Conservation (phyloP, 2,329 filamentous ascomycete species). For the Chrysoporthe austroafricana region DNA sequence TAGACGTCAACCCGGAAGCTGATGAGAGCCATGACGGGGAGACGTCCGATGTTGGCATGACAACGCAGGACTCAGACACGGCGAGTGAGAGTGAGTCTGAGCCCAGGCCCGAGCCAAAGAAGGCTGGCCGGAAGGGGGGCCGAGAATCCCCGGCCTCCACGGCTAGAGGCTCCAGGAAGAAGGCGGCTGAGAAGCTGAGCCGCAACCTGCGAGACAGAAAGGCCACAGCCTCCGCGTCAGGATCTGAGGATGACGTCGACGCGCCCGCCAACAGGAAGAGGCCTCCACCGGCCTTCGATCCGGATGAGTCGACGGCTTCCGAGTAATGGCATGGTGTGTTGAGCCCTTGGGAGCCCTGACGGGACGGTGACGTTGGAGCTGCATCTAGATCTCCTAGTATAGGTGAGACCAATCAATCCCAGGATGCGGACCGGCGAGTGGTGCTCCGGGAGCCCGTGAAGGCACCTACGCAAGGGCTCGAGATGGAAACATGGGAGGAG, state of each 20-base stretch:
- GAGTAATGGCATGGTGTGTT: conserved; percentile 7
- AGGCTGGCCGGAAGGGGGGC: conserved; percentile 15
- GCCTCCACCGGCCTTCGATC: conserved; percentile 12
- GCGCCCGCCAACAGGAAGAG: conserved; percentile 11
- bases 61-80: conserved; percentile 23
- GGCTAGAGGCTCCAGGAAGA: not conserved
- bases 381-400: too few species aligned
- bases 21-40: conserved; percentile 14
- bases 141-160: conserved; percentile 11
- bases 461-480: too few species aligned
- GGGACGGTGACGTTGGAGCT: not conserved
- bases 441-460: not conserved
- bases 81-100: conserved; percentile 23
- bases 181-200: conserved; percentile 8
- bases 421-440: not conserved
- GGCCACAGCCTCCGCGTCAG: not conserved
- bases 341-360: not conserved
- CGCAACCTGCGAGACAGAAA: conserved; percentile 18
- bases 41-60: conserved; percentile 15
- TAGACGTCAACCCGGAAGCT: conserved; percentile 19
- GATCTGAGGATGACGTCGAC: conserved; percentile 8
- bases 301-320: conserved; percentile 24
- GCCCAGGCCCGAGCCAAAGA: not conserved
- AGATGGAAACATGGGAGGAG: not conserved
- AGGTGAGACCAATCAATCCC: not conserved